phyloP scores from a whole-genome alignment of 768 basidiomycete genomes.

The Galerina marginata region DNA sequence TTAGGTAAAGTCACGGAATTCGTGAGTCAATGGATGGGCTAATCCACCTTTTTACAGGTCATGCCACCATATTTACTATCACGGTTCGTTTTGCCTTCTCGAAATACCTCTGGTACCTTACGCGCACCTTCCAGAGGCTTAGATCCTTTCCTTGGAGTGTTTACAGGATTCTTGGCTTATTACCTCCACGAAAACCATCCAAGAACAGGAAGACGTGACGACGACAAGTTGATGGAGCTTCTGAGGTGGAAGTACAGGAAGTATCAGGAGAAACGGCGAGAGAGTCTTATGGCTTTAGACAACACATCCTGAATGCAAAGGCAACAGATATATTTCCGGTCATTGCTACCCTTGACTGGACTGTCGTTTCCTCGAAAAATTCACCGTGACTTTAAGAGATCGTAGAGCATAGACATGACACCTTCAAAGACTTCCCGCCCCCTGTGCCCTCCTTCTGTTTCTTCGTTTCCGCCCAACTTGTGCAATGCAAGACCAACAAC shows the following conservation, averaged over 20 bases:
- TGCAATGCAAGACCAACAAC: constrained; percentile 78
- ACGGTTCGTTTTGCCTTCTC: constrained; percentile 40
- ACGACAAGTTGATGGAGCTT: constrained; percentile 60
- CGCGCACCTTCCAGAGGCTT: constrained; percentile 48
- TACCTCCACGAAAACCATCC: constrained; percentile 84
- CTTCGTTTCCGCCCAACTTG: constrained; percentile 31
- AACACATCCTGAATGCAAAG: constrained; percentile 35
- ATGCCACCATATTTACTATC: constrained; percentile 49
- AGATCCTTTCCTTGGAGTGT: constrained; percentile 76
- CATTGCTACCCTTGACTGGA: neutral
- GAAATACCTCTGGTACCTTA: constrained; percentile 12
- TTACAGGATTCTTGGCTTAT: constrained; percentile 80
- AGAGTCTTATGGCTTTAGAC: constrained; percentile 50
- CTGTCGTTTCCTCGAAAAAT: neutral
- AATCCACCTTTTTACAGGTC: neutral
- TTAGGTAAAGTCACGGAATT: neutral
- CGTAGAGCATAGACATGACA: constrained; percentile 54
- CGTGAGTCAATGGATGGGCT: too few relatives aligned
- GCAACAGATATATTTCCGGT: neutral
- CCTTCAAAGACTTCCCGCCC: constrained; percentile 44
- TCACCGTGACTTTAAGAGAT: constrained; percentile 33
- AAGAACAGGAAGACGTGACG: constrained; percentile 63
- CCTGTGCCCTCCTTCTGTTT: constrained; percentile 40
- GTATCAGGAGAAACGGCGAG: constrained; percentile 36
- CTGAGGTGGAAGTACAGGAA: constrained; percentile 72